Evolutionary conservation across 2,329 filamentous ascomycete species (phyloP).

Genomic region (Xylariaceae sp.): DNA sequence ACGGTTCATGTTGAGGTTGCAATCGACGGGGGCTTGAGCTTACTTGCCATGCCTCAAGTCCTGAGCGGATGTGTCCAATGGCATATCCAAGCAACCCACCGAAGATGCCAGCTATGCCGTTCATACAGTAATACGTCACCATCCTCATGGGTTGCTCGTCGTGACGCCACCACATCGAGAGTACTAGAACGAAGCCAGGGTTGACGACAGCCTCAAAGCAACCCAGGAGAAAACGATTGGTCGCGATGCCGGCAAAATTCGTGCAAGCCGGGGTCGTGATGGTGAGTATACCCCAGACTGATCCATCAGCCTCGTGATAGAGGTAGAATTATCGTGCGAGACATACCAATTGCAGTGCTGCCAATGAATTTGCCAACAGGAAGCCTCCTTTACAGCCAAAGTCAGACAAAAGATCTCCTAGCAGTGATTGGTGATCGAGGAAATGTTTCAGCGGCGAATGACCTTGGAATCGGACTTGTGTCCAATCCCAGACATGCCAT

Average conservation of each 20-base stretch:
- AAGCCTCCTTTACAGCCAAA: no score
- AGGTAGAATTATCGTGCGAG: no score
- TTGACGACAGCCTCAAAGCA: slow-evolving; percentile 25
- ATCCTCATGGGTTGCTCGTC: slow-evolving; percentile 24
- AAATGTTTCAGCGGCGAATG: no score
- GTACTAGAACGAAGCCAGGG: slow-evolving; percentile 22
- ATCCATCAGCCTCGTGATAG: not conserved
- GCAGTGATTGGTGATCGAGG: no score
- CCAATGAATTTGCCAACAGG: slow-evolving; percentile 24
- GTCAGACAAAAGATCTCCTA: no score
- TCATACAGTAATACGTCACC: slow-evolving; percentile 24
- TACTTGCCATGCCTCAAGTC: slow-evolving; percentile 26
- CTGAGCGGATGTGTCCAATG: slow-evolving; percentile 24
- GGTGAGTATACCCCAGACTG: slow-evolving; percentile 24
- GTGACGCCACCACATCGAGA: slow-evolving; percentile 23
- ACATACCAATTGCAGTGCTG: slow-evolving; percentile 14
- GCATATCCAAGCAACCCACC: slow-evolving; percentile 26
- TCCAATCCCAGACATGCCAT: no score
- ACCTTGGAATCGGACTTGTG: no score
- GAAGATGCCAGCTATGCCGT: slow-evolving; percentile 22
- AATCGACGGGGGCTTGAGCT: no score
- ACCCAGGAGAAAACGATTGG: slow-evolving; percentile 24
- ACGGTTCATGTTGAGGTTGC: slow-evolving; percentile 12
- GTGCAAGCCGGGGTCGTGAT: slow-evolving; percentile 24
- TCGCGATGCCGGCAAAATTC: slow-evolving; percentile 22